Evolutionary conservation across 164 flowering plant genomes (phyloP), one percentile per base, ranked within the genome.

Genomic region (Liquidambar formosana): DNA sequence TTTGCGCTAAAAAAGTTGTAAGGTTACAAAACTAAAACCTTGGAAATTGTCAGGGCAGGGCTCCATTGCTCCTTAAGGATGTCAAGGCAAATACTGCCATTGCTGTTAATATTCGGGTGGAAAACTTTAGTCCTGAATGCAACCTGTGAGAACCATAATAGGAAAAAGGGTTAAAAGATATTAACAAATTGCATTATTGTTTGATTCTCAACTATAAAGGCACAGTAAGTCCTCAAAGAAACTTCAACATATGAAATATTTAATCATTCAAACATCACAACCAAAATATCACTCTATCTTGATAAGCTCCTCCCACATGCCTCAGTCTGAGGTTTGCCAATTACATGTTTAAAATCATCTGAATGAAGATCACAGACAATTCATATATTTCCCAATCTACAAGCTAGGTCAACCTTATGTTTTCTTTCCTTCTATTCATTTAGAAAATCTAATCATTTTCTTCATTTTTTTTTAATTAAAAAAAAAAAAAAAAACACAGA

Each of bases 41-140:
- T 83, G 26, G 86, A 83, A 41, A 83, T 83, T 9, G 84, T 83
- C 41, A 83, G 73, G 22, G 86, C 86, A 13, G 84, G 86, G 66
- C 86, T 83, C 86, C 86, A 81, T 63, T 83, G 84, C 61, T 81
- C 85, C 66, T 84, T 84, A 41, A 84, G 67, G 48, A 84, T 84
- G 73, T 84, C 85, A 25, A 84, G 77, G 54, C 85, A 84, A 43
- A 84, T 81, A 61, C 87, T 84, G 25, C 87, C 85, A 57, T 84
- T 84, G 82, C 87, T 84, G 71, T 84, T 84, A 57, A 84, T 84
- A 63, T 84, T 84, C 26, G 87, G 87, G 57, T 84, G 87, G 65
- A 84, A 84, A 63, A 81, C 87, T 71, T 81, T 84, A 4, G 84
- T 84, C 79, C 85, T 78, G 62, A 82, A 84, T 8, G 87, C 84